Evolutionary conservation across 225 moss, liverwort and hornwort species (phyloP).

Genomic region (Marchantia polymorpha): DNA sequence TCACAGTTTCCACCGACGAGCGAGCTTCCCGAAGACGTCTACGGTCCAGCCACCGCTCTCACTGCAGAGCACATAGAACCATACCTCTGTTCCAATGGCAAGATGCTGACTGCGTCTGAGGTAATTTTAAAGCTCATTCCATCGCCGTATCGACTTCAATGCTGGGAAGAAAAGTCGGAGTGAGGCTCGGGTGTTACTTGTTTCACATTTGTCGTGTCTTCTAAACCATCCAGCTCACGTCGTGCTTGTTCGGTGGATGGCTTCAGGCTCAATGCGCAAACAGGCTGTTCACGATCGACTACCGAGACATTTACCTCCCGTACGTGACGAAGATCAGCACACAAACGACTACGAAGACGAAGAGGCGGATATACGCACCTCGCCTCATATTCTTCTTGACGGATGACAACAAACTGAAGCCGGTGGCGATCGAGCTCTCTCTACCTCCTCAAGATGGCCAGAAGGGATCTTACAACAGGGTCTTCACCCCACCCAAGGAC

Average conservation of each 20-base stretch:
- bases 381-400: constrained; percentile 50
- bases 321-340: constrained; percentile 48
- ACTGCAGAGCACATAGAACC: constrained; percentile 22
- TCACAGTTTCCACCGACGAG: constrained; percentile 16
- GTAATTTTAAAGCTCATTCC: neutral
- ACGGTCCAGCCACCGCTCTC: constrained; percentile 20
- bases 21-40: constrained; percentile 14
- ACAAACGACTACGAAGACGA: constrained; percentile 14
- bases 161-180: neutral
- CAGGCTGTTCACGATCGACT: constrained; percentile 19
- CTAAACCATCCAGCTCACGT: neutral
- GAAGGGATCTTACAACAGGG: neutral
- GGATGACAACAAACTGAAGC: constrained; percentile 27
- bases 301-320: constrained; percentile 49
- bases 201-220: neutral
- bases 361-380: constrained; percentile 38
- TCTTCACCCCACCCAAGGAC: constrained; percentile 11
- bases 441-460: constrained; percentile 19
- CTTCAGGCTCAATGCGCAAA: constrained; percentile 19
- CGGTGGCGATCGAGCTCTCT: constrained; percentile 57
- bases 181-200: too few species aligned
- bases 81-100: constrained; percentile 13
- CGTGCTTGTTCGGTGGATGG: neutral
- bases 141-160: neutral
- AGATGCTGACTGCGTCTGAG: constrained; percentile 8